phyloP scores from a whole-genome alignment of 257 asterid genomes.

The Salvia hispanica region DNA sequence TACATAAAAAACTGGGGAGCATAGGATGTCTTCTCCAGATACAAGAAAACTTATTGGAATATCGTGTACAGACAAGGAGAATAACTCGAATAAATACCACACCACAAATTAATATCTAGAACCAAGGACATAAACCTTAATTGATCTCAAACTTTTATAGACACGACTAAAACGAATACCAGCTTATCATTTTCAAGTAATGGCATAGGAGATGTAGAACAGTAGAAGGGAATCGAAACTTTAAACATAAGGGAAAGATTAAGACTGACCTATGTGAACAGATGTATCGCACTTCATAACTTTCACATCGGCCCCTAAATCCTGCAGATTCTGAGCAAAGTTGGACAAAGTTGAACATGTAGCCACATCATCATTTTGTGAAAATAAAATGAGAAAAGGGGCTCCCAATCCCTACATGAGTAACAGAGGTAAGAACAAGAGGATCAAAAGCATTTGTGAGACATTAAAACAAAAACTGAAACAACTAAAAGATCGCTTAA shows the following conservation, averaged over 20 bases:
- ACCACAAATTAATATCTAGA: neutral
- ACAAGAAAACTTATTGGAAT: no score
- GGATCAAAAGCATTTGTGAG: constrained; percentile 22
- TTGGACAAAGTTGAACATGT: constrained; percentile 50
- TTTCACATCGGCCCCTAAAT: constrained; percentile 68
- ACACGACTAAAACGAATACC: constrained; percentile 4
- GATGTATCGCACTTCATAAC: constrained; percentile 51
- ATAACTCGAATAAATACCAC: no score
- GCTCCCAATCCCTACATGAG: constrained; percentile 62
- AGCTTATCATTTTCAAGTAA: constrained; percentile 8
- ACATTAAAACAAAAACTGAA: constrained; percentile 17
- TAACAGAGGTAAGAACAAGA: constrained; percentile 17
- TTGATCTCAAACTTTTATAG: neutral
- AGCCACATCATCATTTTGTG: constrained; percentile 68
- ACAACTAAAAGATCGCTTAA: constrained; percentile 8
- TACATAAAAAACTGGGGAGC: no score
- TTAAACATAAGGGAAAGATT: constrained; percentile 7
- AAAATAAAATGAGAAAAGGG: constrained; percentile 72
- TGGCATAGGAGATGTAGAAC: neutral
- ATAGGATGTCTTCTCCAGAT: no score
- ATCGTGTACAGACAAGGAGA: no score
- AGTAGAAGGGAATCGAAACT: constrained; percentile 1
- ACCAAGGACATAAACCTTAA: neutral
- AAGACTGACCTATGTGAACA: constrained; percentile 55
- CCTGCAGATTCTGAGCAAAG: constrained; percentile 63